Evolutionary conservation across 2,329 filamentous ascomycete genomes (phyloP).

Genomic region (Aureobasidium sp.): DNA sequence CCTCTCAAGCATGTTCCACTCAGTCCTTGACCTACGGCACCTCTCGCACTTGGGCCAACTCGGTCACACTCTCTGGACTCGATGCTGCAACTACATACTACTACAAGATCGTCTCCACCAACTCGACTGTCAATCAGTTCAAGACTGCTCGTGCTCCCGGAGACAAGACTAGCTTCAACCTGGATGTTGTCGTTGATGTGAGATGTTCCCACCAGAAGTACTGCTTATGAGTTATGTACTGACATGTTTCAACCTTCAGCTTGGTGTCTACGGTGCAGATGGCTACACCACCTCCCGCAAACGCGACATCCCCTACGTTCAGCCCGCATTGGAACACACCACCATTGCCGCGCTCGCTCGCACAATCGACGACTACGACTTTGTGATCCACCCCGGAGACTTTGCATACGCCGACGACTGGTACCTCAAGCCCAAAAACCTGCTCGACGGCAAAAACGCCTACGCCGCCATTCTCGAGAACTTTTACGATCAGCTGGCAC

Average conservation of each 20-base stretch:
- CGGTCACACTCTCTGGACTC: constrained; percentile 39
- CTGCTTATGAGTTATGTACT: constrained; percentile 11
- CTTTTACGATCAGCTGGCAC: constrained; percentile 48
- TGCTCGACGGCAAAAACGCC: constrained; percentile 41
- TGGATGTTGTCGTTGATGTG: constrained; percentile 46
- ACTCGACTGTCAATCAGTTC: constrained; percentile 47
- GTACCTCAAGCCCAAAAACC: constrained; percentile 37
- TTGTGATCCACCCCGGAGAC: constrained; percentile 47
- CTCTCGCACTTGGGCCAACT: constrained; percentile 47
- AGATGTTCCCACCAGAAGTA: constrained; percentile 21
- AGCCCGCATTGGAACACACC: constrained; percentile 48
- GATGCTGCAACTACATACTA: constrained; percentile 49
- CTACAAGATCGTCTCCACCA: constrained; percentile 50
- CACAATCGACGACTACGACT: constrained; percentile 47
- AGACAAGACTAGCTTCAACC: constrained; percentile 45
- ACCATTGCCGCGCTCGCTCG: constrained; percentile 47
- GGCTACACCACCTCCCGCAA: constrained; percentile 38
- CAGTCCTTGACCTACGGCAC: constrained; percentile 43
- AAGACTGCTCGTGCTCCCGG: constrained; percentile 45
- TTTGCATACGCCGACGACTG: constrained; percentile 53
- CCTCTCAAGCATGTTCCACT: constrained; percentile 35
- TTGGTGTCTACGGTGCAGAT: constrained; percentile 46
- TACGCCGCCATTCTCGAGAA: constrained; percentile 49
- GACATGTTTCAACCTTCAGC: constrained; percentile 23
- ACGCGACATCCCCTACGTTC: constrained; percentile 41